Conservation (phyloP, 176 grass and related monocot species). For the Poa annua region DNA sequence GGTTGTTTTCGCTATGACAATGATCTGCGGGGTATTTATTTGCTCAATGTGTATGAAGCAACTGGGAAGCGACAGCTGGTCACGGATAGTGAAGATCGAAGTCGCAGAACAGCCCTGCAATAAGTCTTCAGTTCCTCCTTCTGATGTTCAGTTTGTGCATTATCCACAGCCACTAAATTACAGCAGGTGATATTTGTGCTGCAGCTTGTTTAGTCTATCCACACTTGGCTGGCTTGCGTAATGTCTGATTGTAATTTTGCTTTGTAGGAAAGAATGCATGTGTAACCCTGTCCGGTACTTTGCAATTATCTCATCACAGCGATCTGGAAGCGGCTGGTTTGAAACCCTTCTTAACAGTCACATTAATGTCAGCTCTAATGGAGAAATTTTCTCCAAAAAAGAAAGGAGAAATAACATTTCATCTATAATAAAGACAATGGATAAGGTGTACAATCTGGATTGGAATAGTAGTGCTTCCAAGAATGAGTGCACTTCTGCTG, state of each 20-base stretch:
- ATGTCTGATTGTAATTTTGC: constrained; percentile 39
- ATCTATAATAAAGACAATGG: constrained; percentile 73
- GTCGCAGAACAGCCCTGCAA: constrained; percentile 52
- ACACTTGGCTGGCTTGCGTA: constrained; percentile 18
- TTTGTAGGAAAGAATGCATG: constrained; percentile 73
- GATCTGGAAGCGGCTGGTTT: constrained; percentile 98
- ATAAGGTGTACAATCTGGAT: constrained; percentile 89
- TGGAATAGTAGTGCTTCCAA: constrained; percentile 92
- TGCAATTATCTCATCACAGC: constrained; percentile 78
- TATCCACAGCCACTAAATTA: constrained; percentile 70
- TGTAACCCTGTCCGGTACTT: constrained; percentile 80
- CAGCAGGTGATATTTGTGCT: constrained; percentile 58
- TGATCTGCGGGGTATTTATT: constrained; percentile 82
- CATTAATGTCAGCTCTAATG: constrained; percentile 87
- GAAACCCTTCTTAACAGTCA: constrained; percentile 95
- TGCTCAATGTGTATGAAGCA: constrained; percentile 79
- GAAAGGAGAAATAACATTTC: constrained; percentile 82
- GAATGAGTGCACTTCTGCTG: constrained; percentile 87
- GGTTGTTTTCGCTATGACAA: constrained; percentile 61
- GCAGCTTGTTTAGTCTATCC: constrained; percentile 26
- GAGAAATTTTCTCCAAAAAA: constrained; percentile 86
- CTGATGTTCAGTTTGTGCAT: constrained; percentile 63
- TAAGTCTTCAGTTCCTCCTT: constrained; percentile 43
- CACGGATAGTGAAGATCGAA: constrained; percentile 68
- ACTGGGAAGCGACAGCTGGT: constrained; percentile 56